Base-by-base conservation (phyloP, 495 filamentous ascomycete species). In the Penicillium turbatum region DNA sequence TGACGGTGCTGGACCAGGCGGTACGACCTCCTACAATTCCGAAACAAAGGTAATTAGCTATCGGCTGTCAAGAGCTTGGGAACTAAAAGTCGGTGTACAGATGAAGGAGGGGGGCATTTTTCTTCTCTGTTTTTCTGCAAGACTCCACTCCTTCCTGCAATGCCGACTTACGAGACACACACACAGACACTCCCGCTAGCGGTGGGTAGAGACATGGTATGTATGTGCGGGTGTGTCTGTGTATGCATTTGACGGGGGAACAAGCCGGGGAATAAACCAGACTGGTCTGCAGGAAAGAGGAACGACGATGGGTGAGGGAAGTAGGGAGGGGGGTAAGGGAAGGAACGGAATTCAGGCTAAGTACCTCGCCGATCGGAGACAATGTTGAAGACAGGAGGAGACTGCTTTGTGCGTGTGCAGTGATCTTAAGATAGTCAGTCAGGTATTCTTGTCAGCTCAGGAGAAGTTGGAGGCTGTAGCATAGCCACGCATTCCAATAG, bases 1-100 rank as follows among this genome's bases (percentile, higher is more conserved):
- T 78, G 53, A 95, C 87, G 31, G 72, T 78, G 70, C 82, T 84
- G 43, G 90, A 92, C 91, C 91, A 96, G 46, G 91, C 91, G 30
- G 91, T 96, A 56, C 91, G 86, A 57, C 90, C 90, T 62, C 91
- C 90, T 95, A 63, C 44, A 62, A 40, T 59, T 48, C 46, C 54
- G 47, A 59, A 35, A 49, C 39, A 53, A 57, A 46, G 41, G 44
- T 21, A 53, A 53, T 63, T 45, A 68, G 63, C 54, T 61, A 59
- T 53, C 47, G 45, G 55, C 57, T 62, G 60, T 61, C 62, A 67
- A 65, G 43, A 2, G 24, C 24, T 42, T 55, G 54, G 47, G 44
- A 59, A 52, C 21, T 60, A 62, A 64, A 71, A 69, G 73, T 74
- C 69, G 73, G 73, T 72, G 72, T 73, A 64, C 56, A 57, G 41